Base-by-base conservation (phyloP, 805 yeast species). In the Starmerella bacillaris region DNA sequence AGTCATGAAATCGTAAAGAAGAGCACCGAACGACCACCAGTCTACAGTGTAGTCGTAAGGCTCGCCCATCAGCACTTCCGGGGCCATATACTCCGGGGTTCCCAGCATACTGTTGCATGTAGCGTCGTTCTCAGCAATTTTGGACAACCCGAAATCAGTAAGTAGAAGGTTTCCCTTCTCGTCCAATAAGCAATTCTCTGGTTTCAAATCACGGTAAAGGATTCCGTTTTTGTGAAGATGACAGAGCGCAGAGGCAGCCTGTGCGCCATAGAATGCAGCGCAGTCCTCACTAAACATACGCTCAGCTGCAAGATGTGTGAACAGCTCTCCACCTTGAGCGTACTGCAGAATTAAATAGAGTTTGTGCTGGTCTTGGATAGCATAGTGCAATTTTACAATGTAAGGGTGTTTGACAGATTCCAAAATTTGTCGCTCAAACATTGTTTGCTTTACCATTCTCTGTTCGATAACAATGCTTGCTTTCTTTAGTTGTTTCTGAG, bases 21-120 rank as follows among this genome's bases (percentile, higher is more conserved):
- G 74, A 31, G 92, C 77, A 0, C 94, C 94, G 22, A 83, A 57
- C 0, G 93, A 79, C 82, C 93, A 82, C 78, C 92, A 80, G 53
- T 82, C 94, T 33, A 83, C 89, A 21, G 72, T 65, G 36, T 70
- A 74, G 46, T 76, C 82, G 53, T 82, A 83, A 14, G 72, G 69
- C 45, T 73, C 67, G 17, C 92, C 93, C 38, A 67, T 69, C 19
- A 82, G 59, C 21, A 83, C 75, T 52, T 82, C 94, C 2, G 94
- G 94, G 0, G 94, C 94, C 73, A 82, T 77, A 47, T 77, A 77
- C 50, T 77, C 82, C 1, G 83, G 79, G 0, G 89, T 77, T 1
- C 89, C 89, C 34, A 73, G 68, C 44, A 77, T 55, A 9, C 78
- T 68, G 24, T 58, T 67, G 50, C 72, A 69, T 40, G 63, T 55